Percentiles rank a stretch among this genome's conserved stretches.
phyloP scores from a whole-genome alignment of 2,329 filamentous ascomycete genomes.

The Alternaria sp. region DNA sequence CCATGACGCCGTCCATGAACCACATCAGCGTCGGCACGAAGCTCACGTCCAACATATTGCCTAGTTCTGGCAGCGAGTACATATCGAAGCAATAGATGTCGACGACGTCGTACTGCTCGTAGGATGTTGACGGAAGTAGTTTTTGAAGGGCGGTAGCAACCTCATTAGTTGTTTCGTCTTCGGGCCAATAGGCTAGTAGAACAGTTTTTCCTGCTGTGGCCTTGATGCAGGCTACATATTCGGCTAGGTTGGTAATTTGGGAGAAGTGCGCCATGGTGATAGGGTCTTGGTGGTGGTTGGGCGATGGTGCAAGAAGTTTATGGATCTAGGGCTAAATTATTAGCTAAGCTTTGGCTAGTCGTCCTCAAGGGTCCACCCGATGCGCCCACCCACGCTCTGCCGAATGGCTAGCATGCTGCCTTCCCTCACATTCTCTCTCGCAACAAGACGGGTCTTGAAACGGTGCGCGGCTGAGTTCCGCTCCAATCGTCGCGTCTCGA shows the following conservation, averaged over 20 bases:
- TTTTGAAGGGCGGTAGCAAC: slow-evolving; percentile 23
- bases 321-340: background rate
- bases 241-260: slow-evolving; percentile 23
- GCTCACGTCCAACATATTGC: slow-evolving; percentile 26
- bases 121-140: slow-evolving; percentile 23
- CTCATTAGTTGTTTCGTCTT: slow-evolving; percentile 27
- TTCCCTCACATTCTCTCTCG: background rate
- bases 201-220: slow-evolving; percentile 29
- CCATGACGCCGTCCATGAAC: slow-evolving; percentile 32
- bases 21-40: slow-evolving; percentile 39
- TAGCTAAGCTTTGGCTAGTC: background rate
- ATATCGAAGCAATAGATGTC: slow-evolving; percentile 37
- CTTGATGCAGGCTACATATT: slow-evolving; percentile 27
- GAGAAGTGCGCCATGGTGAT: slow-evolving; percentile 21
- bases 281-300: background rate
- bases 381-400: slow-evolving; percentile 21
- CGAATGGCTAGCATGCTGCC: background rate
- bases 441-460: background rate
- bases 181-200: slow-evolving; percentile 33
- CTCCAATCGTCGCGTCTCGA: background rate
- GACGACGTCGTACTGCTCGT: slow-evolving; percentile 19
- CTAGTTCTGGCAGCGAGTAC: slow-evolving; percentile 33
- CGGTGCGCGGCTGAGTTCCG: background rate
- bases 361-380: background rate
- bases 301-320: background rate